phyloP scores from a whole-genome alignment of 768 basidiomycete genomes.

The Boletus edulis region DNA sequence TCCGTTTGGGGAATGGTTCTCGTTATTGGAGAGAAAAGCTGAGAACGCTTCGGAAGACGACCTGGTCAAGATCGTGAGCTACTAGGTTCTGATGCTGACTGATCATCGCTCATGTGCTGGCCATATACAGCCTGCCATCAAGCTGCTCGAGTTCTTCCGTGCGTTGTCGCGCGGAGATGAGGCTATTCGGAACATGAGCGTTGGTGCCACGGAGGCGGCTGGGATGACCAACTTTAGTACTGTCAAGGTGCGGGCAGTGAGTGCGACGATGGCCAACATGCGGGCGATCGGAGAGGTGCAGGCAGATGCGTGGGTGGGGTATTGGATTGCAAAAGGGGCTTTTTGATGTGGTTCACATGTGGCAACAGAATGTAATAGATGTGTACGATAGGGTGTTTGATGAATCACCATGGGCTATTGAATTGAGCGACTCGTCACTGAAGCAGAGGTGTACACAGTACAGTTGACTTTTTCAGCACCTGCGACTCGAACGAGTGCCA shows the following conservation, averaged over 20 bases:
- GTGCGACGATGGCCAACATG: slow-evolving; percentile 26
- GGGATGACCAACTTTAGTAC: slow-evolving; percentile 24
- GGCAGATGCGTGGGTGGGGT: slow-evolving; percentile 23
- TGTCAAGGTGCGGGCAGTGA: slow-evolving; percentile 6
- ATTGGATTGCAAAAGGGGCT: slow-evolving; percentile 23
- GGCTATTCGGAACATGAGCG: neutral
- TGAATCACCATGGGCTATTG: too few species aligned
- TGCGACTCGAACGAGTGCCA: too few species aligned
- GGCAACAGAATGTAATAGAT: neutral
- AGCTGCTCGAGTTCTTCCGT: slow-evolving; percentile 35
- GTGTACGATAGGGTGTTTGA: too few species aligned
- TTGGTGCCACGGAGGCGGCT: slow-evolving; percentile 8
- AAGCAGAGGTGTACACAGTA: too few species aligned
- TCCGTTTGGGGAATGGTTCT: slow-evolving; percentile 35
- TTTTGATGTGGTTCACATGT: slow-evolving; percentile 4
- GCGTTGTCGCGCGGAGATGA: slow-evolving; percentile 18
- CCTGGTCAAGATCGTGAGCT: slow-evolving; percentile 31
- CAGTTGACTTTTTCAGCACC: too few species aligned
- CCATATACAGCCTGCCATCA: slow-evolving; percentile 31
- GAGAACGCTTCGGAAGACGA: slow-evolving; percentile 24
- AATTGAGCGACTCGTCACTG: too few species aligned
- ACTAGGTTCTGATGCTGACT: neutral
- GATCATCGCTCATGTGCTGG: neutral
- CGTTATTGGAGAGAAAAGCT: slow-evolving; percentile 21
- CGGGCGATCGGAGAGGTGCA: slow-evolving; percentile 22